A percentile compares a stretch with the other conserved stretches of the same genome.
Evolutionary conservation across 345 rosid species (phyloP).

Genomic region (Abelmoschus esculentus): DNA sequence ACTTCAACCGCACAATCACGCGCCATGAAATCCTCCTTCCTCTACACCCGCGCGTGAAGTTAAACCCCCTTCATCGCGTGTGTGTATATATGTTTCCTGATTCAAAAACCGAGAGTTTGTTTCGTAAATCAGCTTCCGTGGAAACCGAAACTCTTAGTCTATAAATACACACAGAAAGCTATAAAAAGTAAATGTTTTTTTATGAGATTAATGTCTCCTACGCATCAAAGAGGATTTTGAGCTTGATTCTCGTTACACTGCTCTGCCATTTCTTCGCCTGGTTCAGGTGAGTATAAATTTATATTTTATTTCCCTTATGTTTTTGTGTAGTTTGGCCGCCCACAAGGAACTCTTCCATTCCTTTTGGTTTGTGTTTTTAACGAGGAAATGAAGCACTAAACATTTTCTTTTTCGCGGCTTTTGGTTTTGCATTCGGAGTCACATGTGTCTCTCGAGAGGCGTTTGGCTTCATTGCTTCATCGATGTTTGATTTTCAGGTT

Average conservation of each 20-base stretch:
- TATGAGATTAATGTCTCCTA: no score
- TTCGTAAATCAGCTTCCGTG: not conserved
- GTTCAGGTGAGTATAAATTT: slow-evolving; percentile 8
- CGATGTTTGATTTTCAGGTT: slow-evolving; percentile 2
- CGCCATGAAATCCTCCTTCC: no score
- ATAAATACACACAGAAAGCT: no score
- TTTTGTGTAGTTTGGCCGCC: not conserved
- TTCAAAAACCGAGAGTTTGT: slow-evolving; percentile 26
- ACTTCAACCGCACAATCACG: not conserved
- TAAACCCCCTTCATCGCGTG: no score
- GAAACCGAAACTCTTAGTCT: no score
- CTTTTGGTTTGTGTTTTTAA: no score
- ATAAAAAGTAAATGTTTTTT: no score
- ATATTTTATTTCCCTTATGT: not conserved
- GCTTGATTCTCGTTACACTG: slow-evolving; percentile 30
- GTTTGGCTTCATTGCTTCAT: slow-evolving; percentile 5
- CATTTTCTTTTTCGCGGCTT: no score
- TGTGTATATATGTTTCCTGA: slow-evolving; percentile 16
- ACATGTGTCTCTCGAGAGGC: slow-evolving; percentile 7
- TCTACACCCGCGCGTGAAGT: no score
- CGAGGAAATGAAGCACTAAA: no score
- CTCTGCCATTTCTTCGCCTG: slow-evolving; percentile 21
- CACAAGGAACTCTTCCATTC: no score
- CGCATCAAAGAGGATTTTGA: slow-evolving; percentile 6
- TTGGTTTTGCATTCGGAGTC: not conserved